phyloP scores from a whole-genome alignment of 2,329 filamentous ascomycete species.

The Tolypocladium inflatum region DNA sequence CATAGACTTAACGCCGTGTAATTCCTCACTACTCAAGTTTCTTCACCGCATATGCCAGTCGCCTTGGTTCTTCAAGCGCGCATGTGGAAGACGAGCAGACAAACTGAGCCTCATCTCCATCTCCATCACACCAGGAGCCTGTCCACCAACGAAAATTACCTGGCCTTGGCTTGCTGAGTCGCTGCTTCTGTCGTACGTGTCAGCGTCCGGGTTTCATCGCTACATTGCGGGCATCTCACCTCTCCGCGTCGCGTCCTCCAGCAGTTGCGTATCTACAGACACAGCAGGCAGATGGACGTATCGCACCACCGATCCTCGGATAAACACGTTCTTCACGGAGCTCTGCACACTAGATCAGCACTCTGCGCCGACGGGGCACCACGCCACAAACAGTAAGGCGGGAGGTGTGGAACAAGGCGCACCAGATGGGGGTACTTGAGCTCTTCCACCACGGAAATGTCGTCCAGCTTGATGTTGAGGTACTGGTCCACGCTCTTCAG shows the following conservation, averaged over 20 bases:
- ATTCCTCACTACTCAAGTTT: background rate
- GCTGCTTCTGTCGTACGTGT: constrained; percentile 37
- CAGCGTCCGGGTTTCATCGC: background rate
- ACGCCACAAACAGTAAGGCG: background rate
- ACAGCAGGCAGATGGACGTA: constrained; percentile 81
- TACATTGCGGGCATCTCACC: constrained; percentile 37
- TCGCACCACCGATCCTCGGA: constrained; percentile 82
- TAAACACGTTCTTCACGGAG: constrained; percentile 92
- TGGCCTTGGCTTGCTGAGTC: constrained; percentile 47
- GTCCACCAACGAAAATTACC: constrained; percentile 21
- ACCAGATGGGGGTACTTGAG: constrained; percentile 91
- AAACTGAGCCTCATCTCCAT: background rate
- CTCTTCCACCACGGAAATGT: constrained; percentile 87
- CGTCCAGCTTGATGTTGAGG: constrained; percentile 97
- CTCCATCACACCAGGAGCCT: background rate
- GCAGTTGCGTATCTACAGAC: constrained; percentile 73
- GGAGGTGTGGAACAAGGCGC: constrained; percentile 12
- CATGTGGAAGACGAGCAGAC: background rate
- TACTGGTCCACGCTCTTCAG: constrained; percentile 98
- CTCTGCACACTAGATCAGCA: constrained; percentile 29
- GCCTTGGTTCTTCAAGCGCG: background rate
- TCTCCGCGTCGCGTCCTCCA: constrained; percentile 87
- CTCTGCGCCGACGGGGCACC: background rate
- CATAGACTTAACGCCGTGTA: background rate
- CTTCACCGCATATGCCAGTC: too few species aligned